Evolutionary conservation across 805 yeast species (phyloP).

Genomic region (Hanseniaspora guilliermondii): DNA sequence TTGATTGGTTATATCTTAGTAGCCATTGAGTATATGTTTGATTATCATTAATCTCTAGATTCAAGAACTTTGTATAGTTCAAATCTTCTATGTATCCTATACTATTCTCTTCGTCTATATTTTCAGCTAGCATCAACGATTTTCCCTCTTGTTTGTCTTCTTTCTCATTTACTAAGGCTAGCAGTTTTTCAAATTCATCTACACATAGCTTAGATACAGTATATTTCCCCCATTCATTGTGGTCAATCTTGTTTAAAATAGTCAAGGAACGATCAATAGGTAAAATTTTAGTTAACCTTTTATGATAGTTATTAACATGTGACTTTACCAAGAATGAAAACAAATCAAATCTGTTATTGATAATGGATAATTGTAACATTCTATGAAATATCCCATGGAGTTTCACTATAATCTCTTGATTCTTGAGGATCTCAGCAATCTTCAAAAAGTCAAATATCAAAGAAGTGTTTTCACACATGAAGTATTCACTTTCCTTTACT

Average conservation of each 20-base stretch:
- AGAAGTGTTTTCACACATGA: background rate
- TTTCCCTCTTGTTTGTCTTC: background rate
- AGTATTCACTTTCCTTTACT: background rate
- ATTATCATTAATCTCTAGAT: background rate
- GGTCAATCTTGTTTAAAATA: background rate
- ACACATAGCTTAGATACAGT: background rate
- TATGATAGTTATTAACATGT: background rate
- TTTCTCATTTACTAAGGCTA: background rate
- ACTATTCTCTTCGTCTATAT: background rate
- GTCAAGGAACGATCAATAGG: background rate
- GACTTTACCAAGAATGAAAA: background rate
- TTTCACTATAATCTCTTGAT: background rate
- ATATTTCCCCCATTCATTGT: conserved; percentile 9
- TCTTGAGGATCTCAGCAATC: background rate
- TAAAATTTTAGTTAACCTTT: background rate
- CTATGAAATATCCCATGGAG: background rate
- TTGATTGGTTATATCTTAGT: background rate
- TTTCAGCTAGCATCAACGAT: background rate
- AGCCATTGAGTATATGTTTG: background rate
- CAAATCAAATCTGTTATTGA: background rate
- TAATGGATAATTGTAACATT: background rate
- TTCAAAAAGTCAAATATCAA: background rate
- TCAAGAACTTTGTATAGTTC: background rate
- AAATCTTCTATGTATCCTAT: background rate
- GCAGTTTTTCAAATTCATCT: conserved; percentile 2